phyloP scores from a whole-genome alignment of 768 basidiomycete species.

The Pleurotus ostreatus region DNA sequence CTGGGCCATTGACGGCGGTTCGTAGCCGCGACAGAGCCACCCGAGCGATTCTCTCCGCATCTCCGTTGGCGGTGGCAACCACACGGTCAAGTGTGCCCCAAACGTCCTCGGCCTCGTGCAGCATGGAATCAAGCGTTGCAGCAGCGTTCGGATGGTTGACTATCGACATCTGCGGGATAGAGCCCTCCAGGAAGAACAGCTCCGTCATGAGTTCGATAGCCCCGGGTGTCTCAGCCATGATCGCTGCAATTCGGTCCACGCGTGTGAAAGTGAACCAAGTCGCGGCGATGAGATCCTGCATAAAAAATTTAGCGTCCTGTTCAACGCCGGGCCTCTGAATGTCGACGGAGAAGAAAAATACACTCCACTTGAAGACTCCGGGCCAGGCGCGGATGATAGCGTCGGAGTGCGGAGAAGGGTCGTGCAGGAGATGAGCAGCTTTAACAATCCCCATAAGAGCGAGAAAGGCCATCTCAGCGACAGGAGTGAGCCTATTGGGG shows the following conservation, averaged over 20 bases:
- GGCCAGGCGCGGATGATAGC: conserved; percentile 27
- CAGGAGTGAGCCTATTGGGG: conserved; percentile 13
- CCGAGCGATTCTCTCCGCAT: conserved; percentile 23
- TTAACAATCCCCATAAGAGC: conserved; percentile 30
- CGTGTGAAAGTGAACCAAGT: conserved; percentile 24
- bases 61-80: conserved; percentile 22
- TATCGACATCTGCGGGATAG: conserved; percentile 11
- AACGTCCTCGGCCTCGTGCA: conserved; percentile 15
- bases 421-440: conserved; percentile 18
- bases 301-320: conserved; percentile 13
- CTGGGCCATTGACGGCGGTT: conserved; percentile 15
- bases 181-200: conserved; percentile 29
- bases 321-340: conserved; percentile 15
- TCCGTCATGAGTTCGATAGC: conserved; percentile 30
- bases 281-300: conserved; percentile 25
- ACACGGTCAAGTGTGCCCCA: conserved; percentile 22
- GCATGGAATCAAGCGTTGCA: conserved; percentile 26
- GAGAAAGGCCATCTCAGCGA: conserved; percentile 24
- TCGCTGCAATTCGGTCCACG: conserved; percentile 21
- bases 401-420: conserved; percentile 16
- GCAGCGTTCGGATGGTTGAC: conserved; percentile 23
- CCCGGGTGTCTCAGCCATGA: conserved; percentile 26
- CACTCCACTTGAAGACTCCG: conserved; percentile 32
- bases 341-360: conserved; percentile 25
- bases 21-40: conserved; percentile 23